phyloP scores from a whole-genome alignment of 2,329 filamentous ascomycete species.

The Botrytis medusae region DNA sequence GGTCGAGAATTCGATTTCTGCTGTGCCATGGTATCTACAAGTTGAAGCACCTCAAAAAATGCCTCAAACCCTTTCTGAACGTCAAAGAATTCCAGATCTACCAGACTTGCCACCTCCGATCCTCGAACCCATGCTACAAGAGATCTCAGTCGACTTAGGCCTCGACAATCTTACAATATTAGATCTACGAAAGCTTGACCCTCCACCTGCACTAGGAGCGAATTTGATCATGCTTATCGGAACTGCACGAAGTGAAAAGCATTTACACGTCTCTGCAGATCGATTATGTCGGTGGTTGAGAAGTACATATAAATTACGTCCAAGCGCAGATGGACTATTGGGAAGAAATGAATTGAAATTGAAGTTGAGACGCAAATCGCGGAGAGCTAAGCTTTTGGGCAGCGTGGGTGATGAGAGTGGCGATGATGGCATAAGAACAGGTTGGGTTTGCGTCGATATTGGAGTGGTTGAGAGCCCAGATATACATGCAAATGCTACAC shows the following conservation, averaged over 20 bases:
- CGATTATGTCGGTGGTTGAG: slow-evolving; percentile 86
- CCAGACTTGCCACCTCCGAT: slow-evolving; percentile 63
- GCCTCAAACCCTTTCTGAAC: slow-evolving; percentile 47
- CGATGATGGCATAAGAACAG: slow-evolving; percentile 87
- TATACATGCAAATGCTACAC: slow-evolving; percentile 43
- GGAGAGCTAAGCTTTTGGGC: slow-evolving; percentile 77
- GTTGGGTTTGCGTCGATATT: slow-evolving; percentile 94
- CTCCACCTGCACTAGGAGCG: slow-evolving; percentile 81
- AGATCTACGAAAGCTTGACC: slow-evolving; percentile 81
- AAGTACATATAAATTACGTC: slow-evolving; percentile 67
- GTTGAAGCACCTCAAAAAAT: slow-evolving; percentile 52
- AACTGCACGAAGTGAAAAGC: slow-evolving; percentile 87
- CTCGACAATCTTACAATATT: slow-evolving; percentile 78
- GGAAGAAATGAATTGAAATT: slow-evolving; percentile 90
- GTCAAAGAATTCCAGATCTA: slow-evolving; percentile 61
- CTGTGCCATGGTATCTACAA: slow-evolving; percentile 82
- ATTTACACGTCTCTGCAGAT: slow-evolving; percentile 87
- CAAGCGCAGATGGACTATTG: slow-evolving; percentile 82
- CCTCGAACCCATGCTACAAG: slow-evolving; percentile 70
- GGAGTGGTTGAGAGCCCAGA: slow-evolving; percentile 64
- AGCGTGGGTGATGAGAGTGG: slow-evolving; percentile 60
- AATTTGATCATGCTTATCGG: slow-evolving; percentile 92
- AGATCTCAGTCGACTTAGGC: slow-evolving; percentile 80
- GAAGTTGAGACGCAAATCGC: slow-evolving; percentile 76
- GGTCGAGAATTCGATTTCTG: slow-evolving; percentile 26